phyloP scores from a whole-genome alignment of 208 protist genomes.

The Hexamita inflata region DNA sequence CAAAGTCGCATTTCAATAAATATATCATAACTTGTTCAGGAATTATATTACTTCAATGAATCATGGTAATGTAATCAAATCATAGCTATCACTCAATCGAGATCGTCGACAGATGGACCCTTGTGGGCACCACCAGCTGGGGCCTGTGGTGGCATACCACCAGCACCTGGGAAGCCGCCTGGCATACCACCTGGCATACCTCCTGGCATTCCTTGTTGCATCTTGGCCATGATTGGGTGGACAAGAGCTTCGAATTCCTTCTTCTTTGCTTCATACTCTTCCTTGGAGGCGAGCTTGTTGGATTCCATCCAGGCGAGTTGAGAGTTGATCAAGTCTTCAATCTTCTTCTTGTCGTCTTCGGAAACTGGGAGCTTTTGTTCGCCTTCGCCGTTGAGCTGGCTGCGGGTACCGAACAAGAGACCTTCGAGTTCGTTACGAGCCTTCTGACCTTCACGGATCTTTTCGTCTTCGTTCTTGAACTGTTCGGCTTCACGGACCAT shows the following conservation, averaged over 20 bases:
- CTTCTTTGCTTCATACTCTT: constrained; percentile 28
- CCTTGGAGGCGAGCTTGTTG: constrained; percentile 1
- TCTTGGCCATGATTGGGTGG: constrained; percentile 24
- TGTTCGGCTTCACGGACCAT: constrained; percentile 58
- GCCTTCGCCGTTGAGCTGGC: background rate
- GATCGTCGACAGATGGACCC: constrained; percentile 14
- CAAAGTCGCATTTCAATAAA: too few species aligned
- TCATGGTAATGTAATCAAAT: too few species aligned
- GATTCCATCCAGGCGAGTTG: background rate
- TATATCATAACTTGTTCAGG: too few species aligned
- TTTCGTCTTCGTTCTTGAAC: constrained; percentile 11
- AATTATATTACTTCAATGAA: too few species aligned
- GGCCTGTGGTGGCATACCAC: background rate
- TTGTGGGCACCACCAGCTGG: background rate
- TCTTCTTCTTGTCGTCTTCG: constrained; percentile 24
- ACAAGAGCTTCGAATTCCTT: constrained; percentile 21
- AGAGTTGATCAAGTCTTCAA: background rate
- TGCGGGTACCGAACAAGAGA: constrained; percentile 8
- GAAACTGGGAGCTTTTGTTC: background rate
- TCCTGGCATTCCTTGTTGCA: background rate
- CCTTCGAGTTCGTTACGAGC: constrained; percentile 28
- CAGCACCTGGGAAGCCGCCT: background rate
- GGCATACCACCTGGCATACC: constrained; percentile 12
- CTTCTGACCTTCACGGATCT: constrained; percentile 3
- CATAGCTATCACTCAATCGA: too few species aligned